Evolutionary conservation across 2,329 filamentous ascomycete species (phyloP).

Genomic region (Xylariaceae sp.): DNA sequence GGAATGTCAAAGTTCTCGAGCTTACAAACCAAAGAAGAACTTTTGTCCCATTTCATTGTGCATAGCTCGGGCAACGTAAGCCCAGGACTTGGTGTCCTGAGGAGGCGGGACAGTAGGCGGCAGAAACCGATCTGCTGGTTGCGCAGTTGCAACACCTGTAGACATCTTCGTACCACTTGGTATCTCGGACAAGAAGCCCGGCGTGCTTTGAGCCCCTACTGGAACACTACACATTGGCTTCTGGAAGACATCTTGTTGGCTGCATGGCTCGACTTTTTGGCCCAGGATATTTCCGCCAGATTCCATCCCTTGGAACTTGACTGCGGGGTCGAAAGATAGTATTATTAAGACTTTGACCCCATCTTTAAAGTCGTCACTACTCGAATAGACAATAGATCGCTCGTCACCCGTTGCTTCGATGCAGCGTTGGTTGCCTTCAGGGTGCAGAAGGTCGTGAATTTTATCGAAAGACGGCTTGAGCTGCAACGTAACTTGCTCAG

Average conservation of each 20-base stretch:
- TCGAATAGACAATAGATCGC: constrained; percentile 27
- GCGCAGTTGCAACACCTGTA: not conserved
- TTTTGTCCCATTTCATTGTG: constrained; percentile 10
- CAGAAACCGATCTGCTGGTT: not conserved
- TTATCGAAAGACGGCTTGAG: constrained; percentile 11
- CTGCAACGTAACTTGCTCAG: constrained; percentile 8
- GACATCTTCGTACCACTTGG: not conserved
- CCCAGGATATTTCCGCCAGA: constrained; percentile 17
- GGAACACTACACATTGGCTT: not conserved
- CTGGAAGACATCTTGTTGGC: not conserved
- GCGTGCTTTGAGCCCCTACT: constrained; percentile 2
- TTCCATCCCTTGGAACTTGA: constrained; percentile 21
- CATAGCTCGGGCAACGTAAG: constrained; percentile 8
- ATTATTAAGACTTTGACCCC: constrained; percentile 23
- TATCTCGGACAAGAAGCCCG: not conserved
- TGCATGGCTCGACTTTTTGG: constrained; percentile 10
- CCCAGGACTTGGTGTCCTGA: constrained; percentile 4
- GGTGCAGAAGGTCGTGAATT: constrained; percentile 24
- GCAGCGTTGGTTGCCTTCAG: constrained; percentile 13
- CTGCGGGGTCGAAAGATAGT: constrained; percentile 28
- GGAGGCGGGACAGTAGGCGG: not conserved
- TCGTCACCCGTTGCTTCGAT: constrained; percentile 24
- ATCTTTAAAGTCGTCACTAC: constrained; percentile 12
- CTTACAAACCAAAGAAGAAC: constrained; percentile 8
- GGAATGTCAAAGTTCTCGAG: not conserved